Conservation (phyloP, 805 yeast species). For the Metschnikowia gelsemii region DNA sequence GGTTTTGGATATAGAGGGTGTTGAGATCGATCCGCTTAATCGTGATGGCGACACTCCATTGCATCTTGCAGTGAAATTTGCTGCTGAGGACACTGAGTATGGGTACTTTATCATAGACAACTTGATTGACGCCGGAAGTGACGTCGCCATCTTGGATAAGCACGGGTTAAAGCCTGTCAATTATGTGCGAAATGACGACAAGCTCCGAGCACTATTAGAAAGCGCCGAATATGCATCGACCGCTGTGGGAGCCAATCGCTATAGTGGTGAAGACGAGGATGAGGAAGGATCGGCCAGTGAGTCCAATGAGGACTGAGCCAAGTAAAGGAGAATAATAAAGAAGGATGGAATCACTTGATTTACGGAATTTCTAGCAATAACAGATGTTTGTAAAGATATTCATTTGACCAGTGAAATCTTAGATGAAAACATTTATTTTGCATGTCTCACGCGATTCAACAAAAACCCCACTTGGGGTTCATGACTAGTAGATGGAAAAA, state of each 20-base stretch:
- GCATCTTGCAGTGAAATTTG: slow-evolving; percentile 78
- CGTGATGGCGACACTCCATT: slow-evolving; percentile 85
- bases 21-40: slow-evolving; percentile 82
- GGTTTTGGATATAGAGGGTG: slow-evolving; percentile 82
- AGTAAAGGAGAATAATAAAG: no score
- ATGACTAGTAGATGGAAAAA: neutral
- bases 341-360: no score
- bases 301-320: slow-evolving; percentile 39
- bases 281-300: slow-evolving; percentile 41
- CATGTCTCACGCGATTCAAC: no score
- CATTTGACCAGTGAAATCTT: no score
- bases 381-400: slow-evolving; percentile 7
- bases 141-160: slow-evolving; percentile 50
- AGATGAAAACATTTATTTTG: no score
- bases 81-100: slow-evolving; percentile 79
- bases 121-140: slow-evolving; percentile 88
- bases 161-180: slow-evolving; percentile 75
- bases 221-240: slow-evolving; percentile 75
- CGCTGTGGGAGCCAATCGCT: slow-evolving; percentile 35
- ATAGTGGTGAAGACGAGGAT: slow-evolving; percentile 28
- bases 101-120: slow-evolving; percentile 77
- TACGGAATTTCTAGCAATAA: no score
- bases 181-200: slow-evolving; percentile 56
- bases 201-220: slow-evolving; percentile 63
- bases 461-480: neutral